Evolutionary conservation across 1,284 basidiomycete genomes (phyloP), one percentile per base, ranked within the genome.

Genomic region (Puccinia coronata): DNA sequence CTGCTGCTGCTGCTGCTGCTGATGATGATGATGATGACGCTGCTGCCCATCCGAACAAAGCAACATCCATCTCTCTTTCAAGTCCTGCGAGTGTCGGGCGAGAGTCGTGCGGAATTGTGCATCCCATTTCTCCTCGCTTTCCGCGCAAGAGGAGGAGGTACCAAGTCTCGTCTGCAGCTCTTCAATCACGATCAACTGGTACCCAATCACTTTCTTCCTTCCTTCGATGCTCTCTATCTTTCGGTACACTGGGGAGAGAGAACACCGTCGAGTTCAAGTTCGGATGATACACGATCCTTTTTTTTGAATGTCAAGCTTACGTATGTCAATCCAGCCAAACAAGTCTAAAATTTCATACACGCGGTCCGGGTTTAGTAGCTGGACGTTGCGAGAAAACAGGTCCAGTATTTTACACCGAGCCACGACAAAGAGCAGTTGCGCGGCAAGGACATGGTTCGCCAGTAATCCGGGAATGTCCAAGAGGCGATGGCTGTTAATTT

Each of bases 121-220:
- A n/a, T n/a, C n/a, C n/a, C n/a, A n/a, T n/a, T n/a, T n/a, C n/a
- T n/a, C n/a, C n/a, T n/a, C n/a, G n/a, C n/a, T n/a, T n/a, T n/a
- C n/a, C n/a, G n/a, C n/a, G n/a, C n/a, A n/a, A n/a, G n/a, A 2
- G 47, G 6, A 47, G 49, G 47, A 70, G n/a, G 16, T n/a, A 18
- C 6, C 28, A 28, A 28, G 47, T 18, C 20, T 70, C n/a, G 16
- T 70, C 14, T 31, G n/a, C 11, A 70, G 3, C 49, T 70, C 67
- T 70, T 70, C 67, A 18, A 70, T 72, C 34, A 72, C 49, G 14
- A 72, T 25, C n/a, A 72, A 39, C 55, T 51, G 51, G 39, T 72
- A 72, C 6, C 70, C 70, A 9, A 72, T 51, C 25, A 55, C 47
- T 72, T 34, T 72, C 25, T 72, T 72, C 18, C 49, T 72, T 36